These are phyloP conservation scores for Beverwykella pulmonaria DNA, from an alignment of 495 filamentous ascomycete species.

Conservation along the genomic window DNA sequence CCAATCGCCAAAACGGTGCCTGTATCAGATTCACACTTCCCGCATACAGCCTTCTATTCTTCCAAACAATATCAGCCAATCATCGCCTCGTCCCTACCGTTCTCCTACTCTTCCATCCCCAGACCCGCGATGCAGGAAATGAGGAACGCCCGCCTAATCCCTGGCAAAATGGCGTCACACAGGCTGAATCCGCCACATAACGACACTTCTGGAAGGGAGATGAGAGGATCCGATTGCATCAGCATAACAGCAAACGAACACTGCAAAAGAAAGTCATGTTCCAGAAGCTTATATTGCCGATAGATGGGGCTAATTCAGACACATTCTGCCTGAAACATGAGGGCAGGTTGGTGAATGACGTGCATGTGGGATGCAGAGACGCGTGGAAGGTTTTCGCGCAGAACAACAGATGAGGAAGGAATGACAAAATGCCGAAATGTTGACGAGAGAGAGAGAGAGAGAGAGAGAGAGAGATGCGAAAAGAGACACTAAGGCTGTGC, in stretches of 20 bases:
- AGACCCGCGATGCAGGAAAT: neutral
- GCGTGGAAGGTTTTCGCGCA: neutral
- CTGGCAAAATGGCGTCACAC: neutral
- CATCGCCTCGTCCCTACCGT: neutral
- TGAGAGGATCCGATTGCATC: neutral
- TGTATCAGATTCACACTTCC: conserved; percentile 16
- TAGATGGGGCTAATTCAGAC: neutral
- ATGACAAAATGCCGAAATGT: neutral
- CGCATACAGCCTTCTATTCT: conserved; percentile 10
- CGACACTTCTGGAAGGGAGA: neutral
- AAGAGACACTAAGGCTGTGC: no score
- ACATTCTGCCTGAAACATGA: neutral
- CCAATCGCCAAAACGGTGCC: conserved; percentile 4
- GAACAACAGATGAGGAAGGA: neutral
- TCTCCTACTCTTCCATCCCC: neutral
- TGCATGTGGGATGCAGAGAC: neutral
- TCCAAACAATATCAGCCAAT: neutral
- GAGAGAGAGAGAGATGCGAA: neutral
- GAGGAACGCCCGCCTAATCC: neutral
- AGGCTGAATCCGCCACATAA: neutral
- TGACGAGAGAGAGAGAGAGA: neutral
- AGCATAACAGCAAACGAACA: neutral
- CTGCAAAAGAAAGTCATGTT: neutral
- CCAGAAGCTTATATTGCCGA: conserved; percentile 5
- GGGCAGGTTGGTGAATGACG: neutral